Evolutionary conservation across 768 basidiomycete species (phyloP), one percentile per base, ranked within the genome.

Genomic region (Pleurotus djamor): DNA sequence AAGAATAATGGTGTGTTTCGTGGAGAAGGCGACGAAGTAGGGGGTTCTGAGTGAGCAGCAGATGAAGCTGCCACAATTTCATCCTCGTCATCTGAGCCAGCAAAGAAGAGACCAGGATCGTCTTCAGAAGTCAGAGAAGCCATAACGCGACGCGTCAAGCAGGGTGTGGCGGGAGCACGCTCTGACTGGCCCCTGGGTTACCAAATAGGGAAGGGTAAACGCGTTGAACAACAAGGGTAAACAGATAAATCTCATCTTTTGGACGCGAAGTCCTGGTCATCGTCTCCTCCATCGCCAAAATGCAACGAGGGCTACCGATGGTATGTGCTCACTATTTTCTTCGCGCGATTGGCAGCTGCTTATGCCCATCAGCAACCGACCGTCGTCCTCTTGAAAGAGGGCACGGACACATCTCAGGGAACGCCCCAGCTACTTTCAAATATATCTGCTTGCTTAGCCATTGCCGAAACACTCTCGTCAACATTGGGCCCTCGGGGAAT

Each of bases 401-500:
- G 96, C 68, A 97, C 96, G 63, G 96, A 97, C 74, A 88, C 92
- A 13, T 97, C 95, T 3, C 96, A 97, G 74, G 96, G 96, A 69
- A 94, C 88, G 63, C 85, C 88, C 4, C 95, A 98, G 72, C 76
- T 98, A 33, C 82, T 98, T 33, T 96, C 93, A 56, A 98, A 98
- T 74, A 99, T 98, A 71, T 88, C 93, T 3, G 96, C 96, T 72
- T 98, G 96, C 78, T 86, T 96, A 59, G 94, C 96, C 14, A 89
- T 99, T 65, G 77, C 96, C 49, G 86, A 94, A 70, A 98, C 94
- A 2, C 84, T 99, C 57, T 83, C 97, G 17, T 94, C 85, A 58
- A 98, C 97, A 35, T 86, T 99, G n/a, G 97, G 97, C 12, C 97
- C 97, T 6, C 81, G 97, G 60, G 97, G 97, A 63, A 98, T 99